Percentiles rank a stretch among this genome's conserved stretches.
phyloP scores from a whole-genome alignment of 139 green algal genomes.

The Marvania coccoides region DNA sequence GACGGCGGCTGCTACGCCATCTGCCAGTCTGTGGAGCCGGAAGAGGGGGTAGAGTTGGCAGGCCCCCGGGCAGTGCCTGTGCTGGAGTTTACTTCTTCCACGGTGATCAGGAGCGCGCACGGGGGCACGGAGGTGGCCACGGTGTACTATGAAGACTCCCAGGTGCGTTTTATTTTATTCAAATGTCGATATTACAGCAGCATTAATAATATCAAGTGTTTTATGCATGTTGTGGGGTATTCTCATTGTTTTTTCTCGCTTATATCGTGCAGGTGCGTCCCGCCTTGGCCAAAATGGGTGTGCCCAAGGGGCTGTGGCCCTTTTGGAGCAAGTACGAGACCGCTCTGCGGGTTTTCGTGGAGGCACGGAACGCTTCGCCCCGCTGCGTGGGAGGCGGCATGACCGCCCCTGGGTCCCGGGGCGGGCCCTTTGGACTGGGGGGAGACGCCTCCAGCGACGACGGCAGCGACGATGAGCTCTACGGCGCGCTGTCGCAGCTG shows the following conservation, averaged over 20 bases:
- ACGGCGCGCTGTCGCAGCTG: not conserved
- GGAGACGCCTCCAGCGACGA: not conserved
- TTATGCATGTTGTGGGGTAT: too few species aligned
- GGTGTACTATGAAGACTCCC: constrained; percentile 69
- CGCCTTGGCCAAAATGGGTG: constrained; percentile 57
- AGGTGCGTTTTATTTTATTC: too few species aligned
- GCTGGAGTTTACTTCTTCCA: constrained; percentile 38
- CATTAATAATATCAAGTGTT: too few species aligned
- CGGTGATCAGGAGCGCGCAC: constrained; percentile 27
- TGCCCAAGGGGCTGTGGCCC: constrained; percentile 64
- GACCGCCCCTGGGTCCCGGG: not conserved
- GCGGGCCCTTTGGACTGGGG: not conserved
- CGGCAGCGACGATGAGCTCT: constrained; percentile 6
- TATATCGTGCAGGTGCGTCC: constrained; percentile 18
- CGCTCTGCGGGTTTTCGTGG: constrained; percentile 14
- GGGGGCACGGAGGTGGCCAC: constrained; percentile 49
- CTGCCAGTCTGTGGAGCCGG: not conserved
- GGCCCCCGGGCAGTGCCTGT: constrained; percentile 35
- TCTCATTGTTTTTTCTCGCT: too few species aligned
- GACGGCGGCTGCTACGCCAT: constrained; percentile 55
- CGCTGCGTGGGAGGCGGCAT: not conserved
- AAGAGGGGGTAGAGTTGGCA: not conserved
- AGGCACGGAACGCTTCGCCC: not conserved
- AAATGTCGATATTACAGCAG: too few species aligned
- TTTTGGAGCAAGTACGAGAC: constrained; percentile 45